phyloP scores from a whole-genome alignment of 2,329 filamentous ascomycete genomes.

The Nemania sp. region DNA sequence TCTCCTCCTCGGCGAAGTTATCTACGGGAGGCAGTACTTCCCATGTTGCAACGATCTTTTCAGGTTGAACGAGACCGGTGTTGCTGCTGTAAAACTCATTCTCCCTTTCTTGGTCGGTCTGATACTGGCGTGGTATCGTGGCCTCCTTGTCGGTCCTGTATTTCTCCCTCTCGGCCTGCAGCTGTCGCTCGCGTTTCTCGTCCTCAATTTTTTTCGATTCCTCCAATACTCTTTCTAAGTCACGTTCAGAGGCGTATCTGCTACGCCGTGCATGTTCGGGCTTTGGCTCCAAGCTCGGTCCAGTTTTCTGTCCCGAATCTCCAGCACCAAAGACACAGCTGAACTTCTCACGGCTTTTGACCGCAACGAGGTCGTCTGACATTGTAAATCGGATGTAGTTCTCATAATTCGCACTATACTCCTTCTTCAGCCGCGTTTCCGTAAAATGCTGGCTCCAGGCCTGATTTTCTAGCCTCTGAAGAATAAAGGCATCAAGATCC shows the following conservation, averaged over 20 bases:
- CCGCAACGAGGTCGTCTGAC: slow-evolving; percentile 58
- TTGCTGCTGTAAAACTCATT: slow-evolving; percentile 66
- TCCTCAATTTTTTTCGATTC: slow-evolving; percentile 73
- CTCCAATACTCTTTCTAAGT: slow-evolving; percentile 72
- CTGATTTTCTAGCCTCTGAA: slow-evolving; percentile 50
- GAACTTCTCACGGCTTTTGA: slow-evolving; percentile 61
- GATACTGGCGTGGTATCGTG: slow-evolving; percentile 71
- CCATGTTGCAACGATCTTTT: slow-evolving; percentile 70
- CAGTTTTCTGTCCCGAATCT: slow-evolving; percentile 44
- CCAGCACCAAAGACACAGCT: slow-evolving; percentile 45
- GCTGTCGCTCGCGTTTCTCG: slow-evolving; percentile 70
- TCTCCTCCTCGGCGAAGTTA: slow-evolving; percentile 75
- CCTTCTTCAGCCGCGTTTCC: slow-evolving; percentile 46
- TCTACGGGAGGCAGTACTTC: slow-evolving; percentile 73
- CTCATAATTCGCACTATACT: slow-evolving; percentile 55
- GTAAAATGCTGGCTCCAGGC: slow-evolving; percentile 43
- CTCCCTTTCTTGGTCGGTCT: slow-evolving; percentile 62
- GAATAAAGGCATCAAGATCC: slow-evolving; percentile 51
- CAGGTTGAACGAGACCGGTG: slow-evolving; percentile 66
- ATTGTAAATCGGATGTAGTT: slow-evolving; percentile 60
- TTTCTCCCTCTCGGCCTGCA: slow-evolving; percentile 67
- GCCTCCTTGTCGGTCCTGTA: slow-evolving; percentile 77
- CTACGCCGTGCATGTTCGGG: slow-evolving; percentile 57
- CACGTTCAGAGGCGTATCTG: slow-evolving; percentile 72
- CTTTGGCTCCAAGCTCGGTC: slow-evolving; percentile 56